Percentiles rank a stretch among this genome's conserved stretches.
Conservation (phyloP, 164 flowering plant genomes). For the Vitis riparia region DNA sequence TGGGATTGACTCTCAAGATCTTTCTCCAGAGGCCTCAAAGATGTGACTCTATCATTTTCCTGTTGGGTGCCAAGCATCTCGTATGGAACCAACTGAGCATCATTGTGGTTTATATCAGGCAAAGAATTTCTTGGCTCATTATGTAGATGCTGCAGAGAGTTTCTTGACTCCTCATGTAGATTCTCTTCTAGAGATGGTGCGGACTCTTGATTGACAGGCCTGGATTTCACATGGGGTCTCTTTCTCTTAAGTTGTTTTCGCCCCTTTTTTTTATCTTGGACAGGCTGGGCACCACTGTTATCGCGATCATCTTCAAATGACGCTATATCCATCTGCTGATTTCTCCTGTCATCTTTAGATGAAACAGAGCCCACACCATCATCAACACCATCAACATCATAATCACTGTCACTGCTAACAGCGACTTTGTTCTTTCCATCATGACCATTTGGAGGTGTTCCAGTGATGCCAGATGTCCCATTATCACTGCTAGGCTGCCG, state of each 20-base stretch:
- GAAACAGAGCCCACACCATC: slow-evolving; percentile 53
- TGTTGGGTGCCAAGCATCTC: slow-evolving; percentile 29
- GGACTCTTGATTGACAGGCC: slow-evolving; percentile 19
- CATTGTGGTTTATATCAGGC: slow-evolving; percentile 46
- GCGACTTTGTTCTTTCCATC: slow-evolving; percentile 40
- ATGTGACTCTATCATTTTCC: slow-evolving; percentile 24
- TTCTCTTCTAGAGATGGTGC: slow-evolving; percentile 12
- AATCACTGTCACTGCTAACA: slow-evolving; percentile 61
- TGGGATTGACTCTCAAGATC: slow-evolving; percentile 26
- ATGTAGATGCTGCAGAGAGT: slow-evolving; percentile 19
- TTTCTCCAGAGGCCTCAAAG: slow-evolving; percentile 30
- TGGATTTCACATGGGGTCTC: slow-evolving; percentile 28
- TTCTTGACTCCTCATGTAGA: slow-evolving; percentile 24
- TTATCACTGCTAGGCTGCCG: slow-evolving; percentile 59
- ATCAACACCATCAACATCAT: slow-evolving; percentile 64
- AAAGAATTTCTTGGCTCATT: slow-evolving; percentile 27
- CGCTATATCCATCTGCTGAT: slow-evolving; percentile 28
- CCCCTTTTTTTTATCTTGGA: slow-evolving; percentile 30
- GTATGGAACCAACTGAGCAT: slow-evolving; percentile 19
- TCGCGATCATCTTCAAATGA: slow-evolving; percentile 9
- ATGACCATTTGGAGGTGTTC: slow-evolving; percentile 30
- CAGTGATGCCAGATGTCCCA: slow-evolving; percentile 58
- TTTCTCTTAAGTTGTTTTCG: slow-evolving; percentile 32
- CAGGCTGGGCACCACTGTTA: slow-evolving; percentile 7
- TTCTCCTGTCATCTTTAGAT: slow-evolving; percentile 54